Evolutionary conservation across 495 filamentous ascomycete species (phyloP).

Genomic region (Aspergillus sclerotiicarbonarius): DNA sequence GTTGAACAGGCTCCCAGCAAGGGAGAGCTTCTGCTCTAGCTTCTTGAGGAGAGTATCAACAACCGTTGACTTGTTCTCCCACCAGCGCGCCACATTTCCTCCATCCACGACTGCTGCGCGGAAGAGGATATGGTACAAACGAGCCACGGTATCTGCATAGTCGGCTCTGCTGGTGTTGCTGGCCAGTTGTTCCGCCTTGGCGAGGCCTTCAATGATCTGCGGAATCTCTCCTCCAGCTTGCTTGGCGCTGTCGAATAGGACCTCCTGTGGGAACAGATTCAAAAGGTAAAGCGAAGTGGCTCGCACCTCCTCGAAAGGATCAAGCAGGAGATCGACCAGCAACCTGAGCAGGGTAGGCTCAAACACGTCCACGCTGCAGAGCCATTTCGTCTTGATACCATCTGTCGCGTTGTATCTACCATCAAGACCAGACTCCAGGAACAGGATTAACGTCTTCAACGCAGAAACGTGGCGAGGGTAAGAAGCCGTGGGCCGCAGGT

Average conservation of each 20-base stretch:
- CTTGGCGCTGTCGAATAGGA: conserved; percentile 21
- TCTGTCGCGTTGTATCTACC: conserved; percentile 19
- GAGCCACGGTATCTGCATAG: conserved; percentile 80
- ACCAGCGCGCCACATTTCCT: conserved; percentile 24
- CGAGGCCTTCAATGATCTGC: conserved; percentile 31
- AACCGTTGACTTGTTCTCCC: conserved; percentile 40
- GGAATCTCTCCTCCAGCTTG: conserved; percentile 11
- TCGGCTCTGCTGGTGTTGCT: conserved; percentile 76
- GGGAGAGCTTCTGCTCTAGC: conserved; percentile 56
- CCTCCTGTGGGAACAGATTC: conserved; percentile 38
- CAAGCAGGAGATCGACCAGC: conserved; percentile 73
- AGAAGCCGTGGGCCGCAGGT: conserved; percentile 71
- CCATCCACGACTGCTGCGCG: conserved; percentile 31
- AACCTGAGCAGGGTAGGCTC: conserved; percentile 45
- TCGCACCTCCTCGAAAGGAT: conserved; percentile 92
- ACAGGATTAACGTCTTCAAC: conserved; percentile 60
- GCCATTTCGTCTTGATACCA: conserved; percentile 43
- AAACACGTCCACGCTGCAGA: conserved; percentile 55
- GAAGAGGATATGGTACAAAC: conserved; percentile 53
- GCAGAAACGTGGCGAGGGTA: conserved; percentile 87
- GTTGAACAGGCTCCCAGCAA: conserved; percentile 56
- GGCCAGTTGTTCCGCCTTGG: conserved; percentile 49
- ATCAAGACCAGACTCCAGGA: conserved; percentile 58
- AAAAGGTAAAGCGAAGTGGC: conserved; percentile 60
- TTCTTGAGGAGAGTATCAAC: conserved; percentile 44